A percentile compares a stretch with the other conserved stretches of the same genome.
Conservation (phyloP, 805 yeast genomes). For the Lachancea thermotolerans region DNA sequence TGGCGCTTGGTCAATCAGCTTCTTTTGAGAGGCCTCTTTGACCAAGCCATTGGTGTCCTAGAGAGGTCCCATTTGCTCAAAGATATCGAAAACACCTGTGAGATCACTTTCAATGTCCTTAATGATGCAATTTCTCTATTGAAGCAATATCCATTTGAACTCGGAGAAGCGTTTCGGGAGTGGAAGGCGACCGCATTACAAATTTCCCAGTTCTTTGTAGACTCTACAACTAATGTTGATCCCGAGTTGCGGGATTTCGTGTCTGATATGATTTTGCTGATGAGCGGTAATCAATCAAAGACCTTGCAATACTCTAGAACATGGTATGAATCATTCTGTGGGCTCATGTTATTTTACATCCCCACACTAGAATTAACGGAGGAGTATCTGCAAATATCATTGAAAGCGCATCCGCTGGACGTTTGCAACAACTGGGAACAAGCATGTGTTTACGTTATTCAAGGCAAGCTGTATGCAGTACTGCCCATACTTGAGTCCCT, state of each 20-base stretch:
- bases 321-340: slow-evolving; percentile 65
- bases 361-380: slow-evolving; percentile 40
- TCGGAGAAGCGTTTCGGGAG: slow-evolving; percentile 30
- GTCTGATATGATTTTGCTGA: slow-evolving; percentile 28
- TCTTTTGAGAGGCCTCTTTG: slow-evolving; percentile 53
- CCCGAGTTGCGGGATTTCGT: slow-evolving; percentile 27
- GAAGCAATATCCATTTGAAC: slow-evolving; percentile 32
- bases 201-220: slow-evolving; percentile 20
- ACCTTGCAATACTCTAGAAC: slow-evolving; percentile 45
- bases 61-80: slow-evolving; percentile 20
- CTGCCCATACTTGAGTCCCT: slow-evolving; percentile 52
- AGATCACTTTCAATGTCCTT: slow-evolving; percentile 24
- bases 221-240: slow-evolving; percentile 18
- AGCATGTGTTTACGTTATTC: slow-evolving; percentile 49
- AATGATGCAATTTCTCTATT: slow-evolving; percentile 31
- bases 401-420: slow-evolving; percentile 33
- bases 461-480: slow-evolving; percentile 49
- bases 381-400: slow-evolving; percentile 37
- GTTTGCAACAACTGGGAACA: slow-evolving; percentile 44
- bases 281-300: slow-evolving; percentile 37
- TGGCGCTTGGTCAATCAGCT: slow-evolving; percentile 58
- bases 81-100: slow-evolving; percentile 18
- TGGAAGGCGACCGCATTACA: slow-evolving; percentile 33
- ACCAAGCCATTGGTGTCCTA: slow-evolving; percentile 40
- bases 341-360: slow-evolving; percentile 53